Percentiles rank a stretch among this genome's conserved stretches.
Evolutionary conservation across 2,329 filamentous ascomycete species (phyloP).

Genomic region (Mycosphaerella sp.): DNA sequence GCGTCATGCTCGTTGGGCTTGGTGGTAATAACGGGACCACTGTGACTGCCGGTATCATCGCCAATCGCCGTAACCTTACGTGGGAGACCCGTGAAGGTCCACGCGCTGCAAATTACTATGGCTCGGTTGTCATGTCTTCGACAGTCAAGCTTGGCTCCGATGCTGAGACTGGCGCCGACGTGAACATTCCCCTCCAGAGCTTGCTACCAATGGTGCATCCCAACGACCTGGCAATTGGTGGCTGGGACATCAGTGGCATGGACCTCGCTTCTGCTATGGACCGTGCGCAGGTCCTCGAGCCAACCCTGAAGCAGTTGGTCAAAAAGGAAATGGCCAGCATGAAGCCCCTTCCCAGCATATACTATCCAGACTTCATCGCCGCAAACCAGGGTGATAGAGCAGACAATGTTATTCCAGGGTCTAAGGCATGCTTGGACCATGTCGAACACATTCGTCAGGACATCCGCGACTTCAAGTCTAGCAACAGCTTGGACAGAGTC

Average conservation of each 20-base stretch:
- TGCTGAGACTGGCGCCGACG: constrained; percentile 72
- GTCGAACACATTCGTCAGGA: constrained; percentile 90
- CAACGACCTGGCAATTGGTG: constrained; percentile 88
- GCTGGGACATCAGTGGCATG: constrained; percentile 94
- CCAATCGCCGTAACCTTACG: constrained; percentile 75
- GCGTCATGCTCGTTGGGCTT: constrained; percentile 96
- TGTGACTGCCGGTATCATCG: constrained; percentile 93
- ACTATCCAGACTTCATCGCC: constrained; percentile 99
- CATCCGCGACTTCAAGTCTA: constrained; percentile 86
- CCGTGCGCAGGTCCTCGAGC: constrained; percentile 88
- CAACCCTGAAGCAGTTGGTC: constrained; percentile 82
- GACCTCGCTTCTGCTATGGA: constrained; percentile 91
- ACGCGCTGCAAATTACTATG: constrained; percentile 91
- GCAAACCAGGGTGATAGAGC: constrained; percentile 96
- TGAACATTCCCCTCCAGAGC: constrained; percentile 94
- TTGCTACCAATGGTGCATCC: constrained; percentile 86
- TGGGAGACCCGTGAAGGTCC: constrained; percentile 94
- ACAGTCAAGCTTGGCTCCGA: constrained; percentile 95
- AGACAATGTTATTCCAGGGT: constrained; percentile 79
- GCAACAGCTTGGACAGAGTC: constrained; percentile 83
- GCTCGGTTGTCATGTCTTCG: constrained; percentile 93
- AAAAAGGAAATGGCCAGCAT: constrained; percentile 88
- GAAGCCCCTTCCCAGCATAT: constrained; percentile 87
- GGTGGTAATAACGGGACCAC: constrained; percentile 98
- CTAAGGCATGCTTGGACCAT: constrained; percentile 77